Conservation (phyloP, 352 stramenopile genomes). For the Globisporangium takayamanum region DNA sequence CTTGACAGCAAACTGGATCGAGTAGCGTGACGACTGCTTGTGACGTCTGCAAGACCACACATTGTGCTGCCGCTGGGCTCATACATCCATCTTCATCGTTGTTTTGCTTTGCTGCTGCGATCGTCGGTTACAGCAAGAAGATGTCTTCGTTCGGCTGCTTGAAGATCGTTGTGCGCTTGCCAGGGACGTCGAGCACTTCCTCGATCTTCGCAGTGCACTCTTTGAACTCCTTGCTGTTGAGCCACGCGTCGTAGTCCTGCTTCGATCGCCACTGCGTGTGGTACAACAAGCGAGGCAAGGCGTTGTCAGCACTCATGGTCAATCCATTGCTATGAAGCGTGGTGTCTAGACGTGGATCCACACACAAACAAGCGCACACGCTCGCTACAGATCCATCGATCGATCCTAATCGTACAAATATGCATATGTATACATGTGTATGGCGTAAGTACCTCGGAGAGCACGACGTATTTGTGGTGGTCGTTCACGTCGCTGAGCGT, state of each 20-base stretch:
- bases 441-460: slow-evolving; percentile 54
- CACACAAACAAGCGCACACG: neutral
- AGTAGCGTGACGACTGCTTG: too few relatives aligned
- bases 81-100: too few relatives aligned
- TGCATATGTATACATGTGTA: neutral
- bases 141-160: slow-evolving; percentile 77
- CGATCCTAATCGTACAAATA: neutral
- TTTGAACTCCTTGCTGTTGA: slow-evolving; percentile 71
- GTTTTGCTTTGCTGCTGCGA: neutral
- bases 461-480: slow-evolving; percentile 84
- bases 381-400: neutral
- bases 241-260: slow-evolving; percentile 75
- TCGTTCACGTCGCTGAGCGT: slow-evolving; percentile 78
- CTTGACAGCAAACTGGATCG: too few relatives aligned
- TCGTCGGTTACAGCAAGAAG: slow-evolving; percentile 58
- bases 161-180: slow-evolving; percentile 84
- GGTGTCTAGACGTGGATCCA: neutral
- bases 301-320: neutral
- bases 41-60: too few relatives aligned
- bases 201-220: slow-evolving; percentile 82
- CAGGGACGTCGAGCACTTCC: slow-evolving; percentile 78
- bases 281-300: neutral
- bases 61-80: too few relatives aligned
- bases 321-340: neutral
- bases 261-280: slow-evolving; percentile 63